Evolutionary conservation across 345 rosid genomes (phyloP), one percentile per base, ranked within the genome.

Genomic region (Clausena lansium): DNA sequence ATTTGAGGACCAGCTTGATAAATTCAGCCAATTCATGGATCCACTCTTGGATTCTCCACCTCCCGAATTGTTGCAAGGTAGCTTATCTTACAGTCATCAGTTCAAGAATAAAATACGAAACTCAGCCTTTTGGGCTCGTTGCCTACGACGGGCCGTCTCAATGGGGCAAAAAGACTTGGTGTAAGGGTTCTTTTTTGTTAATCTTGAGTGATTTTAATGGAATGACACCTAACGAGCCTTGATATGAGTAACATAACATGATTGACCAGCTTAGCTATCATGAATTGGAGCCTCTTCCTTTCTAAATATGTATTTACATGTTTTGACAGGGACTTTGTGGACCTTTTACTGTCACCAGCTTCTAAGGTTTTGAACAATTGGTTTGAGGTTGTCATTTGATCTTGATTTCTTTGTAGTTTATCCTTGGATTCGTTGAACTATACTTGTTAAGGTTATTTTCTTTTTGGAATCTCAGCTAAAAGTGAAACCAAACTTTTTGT

Each of bases 311-410:
- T 33, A 4, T 65, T 73, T 64, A 14, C 62, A 25, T 73, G 13
- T 70, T 83, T 76, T 80, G 76, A 61, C 89, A 95, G 98, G 88
- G 93, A 92, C 24, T 95, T 93, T 77, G 80, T 90, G 95, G 95
- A 91, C 75, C 93, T 95, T 76, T 80, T 95, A 45, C 45, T 95
- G 78, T 86, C 98, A 20, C 97, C 98, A 27, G 91, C 97, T 84
- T 89, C 95, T 15, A 92, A 93, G 82, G 88, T 93, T 77, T 73
- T 93, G 86, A 92, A 95, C 84, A 95, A 89, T 67, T 95, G 98
- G 98, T 93, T 93, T 90, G 92, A 95, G 97, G 98, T 95, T 68
- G 76, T 71, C 74, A 59, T 76, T 66, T 75, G 14, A 79, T 76
- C 54, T 36, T 38, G 19, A 52, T 50, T 63, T 63, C 33, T 63